Percentiles rank a stretch among this genome's conserved stretches.
Conservation (phyloP, 2,329 filamentous ascomycete genomes). For the Phialophora expanda region DNA sequence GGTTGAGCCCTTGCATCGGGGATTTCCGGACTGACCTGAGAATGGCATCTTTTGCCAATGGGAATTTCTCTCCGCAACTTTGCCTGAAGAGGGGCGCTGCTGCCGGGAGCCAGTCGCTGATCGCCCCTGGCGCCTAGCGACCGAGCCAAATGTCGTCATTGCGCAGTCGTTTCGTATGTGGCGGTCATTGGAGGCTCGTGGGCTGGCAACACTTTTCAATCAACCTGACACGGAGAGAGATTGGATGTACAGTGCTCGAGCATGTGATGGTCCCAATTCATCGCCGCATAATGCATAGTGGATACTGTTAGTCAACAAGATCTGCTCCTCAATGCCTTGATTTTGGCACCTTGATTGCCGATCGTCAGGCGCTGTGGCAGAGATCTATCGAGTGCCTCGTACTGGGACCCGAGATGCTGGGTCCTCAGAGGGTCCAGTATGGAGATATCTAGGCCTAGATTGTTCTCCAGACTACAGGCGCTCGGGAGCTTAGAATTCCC, state of each 20-base stretch:
- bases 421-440: background rate
- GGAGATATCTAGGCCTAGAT: background rate
- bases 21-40: conserved; percentile 3
- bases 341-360: background rate
- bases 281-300: background rate
- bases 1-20: background rate
- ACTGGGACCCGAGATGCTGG: background rate
- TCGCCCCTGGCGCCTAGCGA: conserved; percentile 1
- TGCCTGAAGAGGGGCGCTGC: background rate
- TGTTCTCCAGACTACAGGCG: background rate
- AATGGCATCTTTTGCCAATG: conserved; percentile 18
- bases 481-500: background rate
- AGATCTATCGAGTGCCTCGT: background rate
- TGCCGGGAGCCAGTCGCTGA: background rate
- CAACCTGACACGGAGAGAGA: background rate
- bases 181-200: background rate
- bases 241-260: background rate
- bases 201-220: background rate
- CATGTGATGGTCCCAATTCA: background rate
- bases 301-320: background rate
- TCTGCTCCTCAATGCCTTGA: background rate
- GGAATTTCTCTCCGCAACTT: conserved; percentile 16
- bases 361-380: background rate
- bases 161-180: background rate
- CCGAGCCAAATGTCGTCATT: background rate